Percentiles rank a stretch among this genome's conserved stretches.
These are phyloP conservation scores for Fusarium redolens DNA, from an alignment of 2,329 filamentous ascomycete genomes.

Conservation along the genomic window DNA sequence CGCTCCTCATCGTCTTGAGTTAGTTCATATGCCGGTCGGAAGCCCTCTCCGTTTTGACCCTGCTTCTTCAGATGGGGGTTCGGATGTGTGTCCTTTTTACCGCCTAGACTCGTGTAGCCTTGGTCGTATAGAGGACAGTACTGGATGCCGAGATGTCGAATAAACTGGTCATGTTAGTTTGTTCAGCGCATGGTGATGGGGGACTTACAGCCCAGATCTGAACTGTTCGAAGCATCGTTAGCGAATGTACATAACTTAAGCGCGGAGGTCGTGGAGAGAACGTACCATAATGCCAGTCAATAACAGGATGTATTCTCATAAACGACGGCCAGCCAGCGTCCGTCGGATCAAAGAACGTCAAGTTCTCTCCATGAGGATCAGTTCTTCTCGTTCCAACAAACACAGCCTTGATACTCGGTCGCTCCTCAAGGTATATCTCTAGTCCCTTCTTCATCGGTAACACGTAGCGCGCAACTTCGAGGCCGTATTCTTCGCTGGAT, in stretches of 20 bases:
- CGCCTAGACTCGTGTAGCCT: constrained; percentile 93
- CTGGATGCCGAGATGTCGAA: constrained; percentile 79
- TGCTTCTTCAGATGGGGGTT: constrained; percentile 69
- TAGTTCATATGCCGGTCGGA: constrained; percentile 81
- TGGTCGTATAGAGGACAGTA: constrained; percentile 90
- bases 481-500: constrained; percentile 75
- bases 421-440: constrained; percentile 76
- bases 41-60: constrained; percentile 52
- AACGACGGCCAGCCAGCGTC: constrained; percentile 92
- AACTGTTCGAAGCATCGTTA: constrained; percentile 43
- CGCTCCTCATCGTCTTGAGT: constrained; percentile 81
- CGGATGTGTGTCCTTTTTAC: constrained; percentile 86
- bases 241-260: background rate
- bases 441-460: constrained; percentile 86
- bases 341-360: constrained; percentile 88
- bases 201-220: constrained; percentile 92
- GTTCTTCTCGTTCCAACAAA: constrained; percentile 79
- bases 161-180: constrained; percentile 68
- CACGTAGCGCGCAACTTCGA: constrained; percentile 79
- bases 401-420: constrained; percentile 70
- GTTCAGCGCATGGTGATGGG: background rate
- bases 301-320: constrained; percentile 93
- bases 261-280: too few species aligned
- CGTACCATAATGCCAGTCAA: constrained; percentile 84
- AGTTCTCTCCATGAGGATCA: constrained; percentile 84